These are phyloP conservation scores for Pleurozium schreberi DNA, from an alignment of 225 moss, liverwort and hornwort genomes.

Conservation along the genomic window DNA sequence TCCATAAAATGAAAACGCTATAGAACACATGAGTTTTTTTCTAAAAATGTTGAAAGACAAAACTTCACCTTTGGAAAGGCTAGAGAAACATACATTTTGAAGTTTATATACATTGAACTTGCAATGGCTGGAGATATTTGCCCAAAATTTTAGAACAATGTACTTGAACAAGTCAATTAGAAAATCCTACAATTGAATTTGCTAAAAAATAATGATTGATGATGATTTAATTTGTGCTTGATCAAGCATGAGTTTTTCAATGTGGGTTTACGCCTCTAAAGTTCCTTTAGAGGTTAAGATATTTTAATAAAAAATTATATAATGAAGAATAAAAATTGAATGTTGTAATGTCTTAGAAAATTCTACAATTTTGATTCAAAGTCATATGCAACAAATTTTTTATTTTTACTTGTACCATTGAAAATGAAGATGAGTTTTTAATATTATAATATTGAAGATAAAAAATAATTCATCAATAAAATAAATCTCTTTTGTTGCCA, in stretches of 20 bases:
- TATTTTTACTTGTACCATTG: not conserved
- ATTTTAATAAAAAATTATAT: not conserved
- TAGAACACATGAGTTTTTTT: not conserved
- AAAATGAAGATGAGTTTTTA: not conserved
- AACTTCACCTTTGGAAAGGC: not conserved
- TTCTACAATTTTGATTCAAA: not conserved
- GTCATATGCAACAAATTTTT: not conserved
- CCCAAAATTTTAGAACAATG: not conserved
- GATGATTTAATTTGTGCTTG: not conserved
- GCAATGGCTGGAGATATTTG: not conserved
- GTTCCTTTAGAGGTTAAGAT: too few species aligned
- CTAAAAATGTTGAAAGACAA: not conserved
- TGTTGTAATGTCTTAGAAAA: too few species aligned
- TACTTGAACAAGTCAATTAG: not conserved
- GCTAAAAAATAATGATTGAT: not conserved
- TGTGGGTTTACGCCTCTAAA: fast-evolving
- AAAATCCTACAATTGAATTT: not conserved
- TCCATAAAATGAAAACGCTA: not conserved
- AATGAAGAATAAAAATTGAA: not conserved
- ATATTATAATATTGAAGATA: not conserved
- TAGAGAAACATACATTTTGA: not conserved
- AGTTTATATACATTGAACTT: not conserved
- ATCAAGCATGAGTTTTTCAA: not conserved
- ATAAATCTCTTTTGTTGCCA: not conserved
- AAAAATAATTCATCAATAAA: not conserved